Evolutionary conservation across 1,284 basidiomycete species (phyloP).

Genomic region (Ceratobasidium sp.): DNA sequence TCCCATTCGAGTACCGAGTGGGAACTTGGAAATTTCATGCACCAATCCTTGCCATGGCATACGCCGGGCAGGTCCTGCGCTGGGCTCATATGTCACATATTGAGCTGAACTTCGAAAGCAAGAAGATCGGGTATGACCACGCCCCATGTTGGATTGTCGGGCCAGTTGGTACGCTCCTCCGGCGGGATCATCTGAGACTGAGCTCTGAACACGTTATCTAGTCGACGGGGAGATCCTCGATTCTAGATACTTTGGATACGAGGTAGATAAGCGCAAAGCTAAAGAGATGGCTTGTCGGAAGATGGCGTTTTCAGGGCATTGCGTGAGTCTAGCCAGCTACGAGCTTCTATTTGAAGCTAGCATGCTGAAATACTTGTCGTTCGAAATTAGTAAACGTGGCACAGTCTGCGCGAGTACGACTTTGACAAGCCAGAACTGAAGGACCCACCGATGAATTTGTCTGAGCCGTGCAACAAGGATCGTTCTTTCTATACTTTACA

Average conservation of each 20-base stretch:
- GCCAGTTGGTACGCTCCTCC: conserved; percentile 4
- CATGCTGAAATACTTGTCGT: neutral
- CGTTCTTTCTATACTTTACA: neutral
- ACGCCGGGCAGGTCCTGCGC: conserved; percentile 21
- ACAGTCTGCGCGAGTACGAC: neutral
- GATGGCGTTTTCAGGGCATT: conserved; percentile 39
- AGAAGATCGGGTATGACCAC: conserved; percentile 5
- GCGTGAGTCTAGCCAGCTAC: conserved; percentile 1
- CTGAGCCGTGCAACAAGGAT: neutral
- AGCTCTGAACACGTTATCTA: neutral
- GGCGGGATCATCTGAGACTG: neutral
- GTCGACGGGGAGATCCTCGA: conserved; percentile 4
- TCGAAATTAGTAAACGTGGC: neutral
- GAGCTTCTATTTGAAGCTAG: neutral
- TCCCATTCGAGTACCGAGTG: conserved; percentile 16
- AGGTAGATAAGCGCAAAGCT: neutral
- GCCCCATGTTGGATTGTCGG: conserved; percentile 21
- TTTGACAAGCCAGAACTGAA: neutral
- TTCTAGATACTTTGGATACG: conserved; percentile 24
- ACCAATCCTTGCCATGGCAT: conserved; percentile 4
- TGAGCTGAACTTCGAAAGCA: neutral
- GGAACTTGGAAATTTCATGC: conserved; percentile 12
- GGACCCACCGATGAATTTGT: neutral
- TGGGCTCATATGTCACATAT: conserved; percentile 18
- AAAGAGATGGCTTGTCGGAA: conserved; percentile 40